Evolutionary conservation across 2,329 filamentous ascomycete genomes (phyloP), one percentile per base, ranked within the genome.

Genomic region (Cladorrhinum sp.): DNA sequence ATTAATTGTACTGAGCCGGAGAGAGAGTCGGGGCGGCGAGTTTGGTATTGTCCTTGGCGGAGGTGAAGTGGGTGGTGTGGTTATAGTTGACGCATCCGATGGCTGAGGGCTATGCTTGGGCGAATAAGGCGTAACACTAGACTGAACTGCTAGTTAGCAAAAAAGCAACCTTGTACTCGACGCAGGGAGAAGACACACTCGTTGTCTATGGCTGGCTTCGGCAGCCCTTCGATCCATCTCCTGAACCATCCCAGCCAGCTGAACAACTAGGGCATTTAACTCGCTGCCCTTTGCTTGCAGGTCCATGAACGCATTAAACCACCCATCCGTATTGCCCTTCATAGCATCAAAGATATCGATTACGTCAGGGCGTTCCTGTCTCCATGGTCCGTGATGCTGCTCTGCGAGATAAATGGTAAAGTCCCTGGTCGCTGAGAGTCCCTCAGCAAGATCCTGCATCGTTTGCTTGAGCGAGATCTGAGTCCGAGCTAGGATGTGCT

Each of bases 291-390:
- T 91, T 22, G 83, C 83, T 71, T 92, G 87, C 61, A 97, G 80
- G 58, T 89, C 88, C 57, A 86, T 82, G 69, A 96, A 88, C 6
- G 92, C 92, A 59, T 87, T 86, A 60, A 88, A 85, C 93, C 93
- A 98, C 49, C 93, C 92, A 65, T 96, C 90, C 8, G 92, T 88
- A 68, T 98, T 98, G 32, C 91, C 91, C 69, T 90, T 89, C 93
- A 98, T 98, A 38, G 93, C 92, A 45, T 88, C 84, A 67, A 90
- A 95, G 20, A 96, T 91, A 51, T 90, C 87, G 36, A 83, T 80
- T 51, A 88, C 78, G 52, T 85, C 81, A 1, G 82, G 79, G 22
- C 90, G 83, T 52, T 88, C 85, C 55, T 81, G 76, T 59, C 85
- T 81, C 73, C 84, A 85, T 65, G 81, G 79, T 3, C 84, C 80